phyloP scores from a whole-genome alignment of 495 filamentous ascomycete genomes.

The Lophiotrema nucula region DNA sequence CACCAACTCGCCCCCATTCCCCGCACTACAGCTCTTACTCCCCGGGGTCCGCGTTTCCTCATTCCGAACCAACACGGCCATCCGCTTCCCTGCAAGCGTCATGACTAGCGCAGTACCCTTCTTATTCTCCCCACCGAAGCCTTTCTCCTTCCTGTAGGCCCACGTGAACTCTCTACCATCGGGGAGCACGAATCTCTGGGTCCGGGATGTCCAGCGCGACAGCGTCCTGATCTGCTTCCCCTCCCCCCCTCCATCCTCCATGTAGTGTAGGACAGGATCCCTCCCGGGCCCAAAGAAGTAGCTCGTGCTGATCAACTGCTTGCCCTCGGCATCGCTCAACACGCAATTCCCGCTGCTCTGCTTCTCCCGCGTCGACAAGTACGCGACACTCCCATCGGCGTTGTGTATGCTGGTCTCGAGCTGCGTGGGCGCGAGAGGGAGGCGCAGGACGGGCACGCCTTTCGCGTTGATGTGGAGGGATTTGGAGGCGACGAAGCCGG shows the following conservation, averaged over 20 bases:
- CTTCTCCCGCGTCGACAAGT: slow-evolving; percentile 46
- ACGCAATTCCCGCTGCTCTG: slow-evolving; percentile 47
- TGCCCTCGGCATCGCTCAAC: slow-evolving; percentile 34
- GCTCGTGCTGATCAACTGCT: slow-evolving; percentile 43
- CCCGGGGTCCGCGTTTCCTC: slow-evolving; percentile 46
- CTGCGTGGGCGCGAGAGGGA: slow-evolving; percentile 46
- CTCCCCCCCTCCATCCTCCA: slow-evolving; percentile 13
- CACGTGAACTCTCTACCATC: slow-evolving; percentile 48
- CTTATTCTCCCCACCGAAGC: slow-evolving; percentile 27
- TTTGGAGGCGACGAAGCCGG: slow-evolving; percentile 40
- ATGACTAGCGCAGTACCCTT: slow-evolving; percentile 1
- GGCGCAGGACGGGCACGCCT: slow-evolving; percentile 47
- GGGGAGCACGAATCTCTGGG: slow-evolving; percentile 41
- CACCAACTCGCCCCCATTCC: slow-evolving; percentile 54
- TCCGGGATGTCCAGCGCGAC: slow-evolving; percentile 43
- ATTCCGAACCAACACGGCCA: slow-evolving; percentile 51
- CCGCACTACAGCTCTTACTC: slow-evolving; percentile 44
- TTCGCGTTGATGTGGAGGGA: slow-evolving; percentile 48
- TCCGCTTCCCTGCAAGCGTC: slow-evolving; percentile 17
- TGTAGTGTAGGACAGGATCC: slow-evolving; percentile 36
- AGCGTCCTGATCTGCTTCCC: slow-evolving; percentile 40
- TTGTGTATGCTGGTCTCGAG: slow-evolving; percentile 49
- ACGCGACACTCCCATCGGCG: slow-evolving; percentile 40
- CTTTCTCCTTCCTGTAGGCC: slow-evolving; percentile 46
- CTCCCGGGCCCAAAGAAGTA: slow-evolving; percentile 53